Conservation (phyloP, 2,329 filamentous ascomycete species). For the Aspergillus melleus region DNA sequence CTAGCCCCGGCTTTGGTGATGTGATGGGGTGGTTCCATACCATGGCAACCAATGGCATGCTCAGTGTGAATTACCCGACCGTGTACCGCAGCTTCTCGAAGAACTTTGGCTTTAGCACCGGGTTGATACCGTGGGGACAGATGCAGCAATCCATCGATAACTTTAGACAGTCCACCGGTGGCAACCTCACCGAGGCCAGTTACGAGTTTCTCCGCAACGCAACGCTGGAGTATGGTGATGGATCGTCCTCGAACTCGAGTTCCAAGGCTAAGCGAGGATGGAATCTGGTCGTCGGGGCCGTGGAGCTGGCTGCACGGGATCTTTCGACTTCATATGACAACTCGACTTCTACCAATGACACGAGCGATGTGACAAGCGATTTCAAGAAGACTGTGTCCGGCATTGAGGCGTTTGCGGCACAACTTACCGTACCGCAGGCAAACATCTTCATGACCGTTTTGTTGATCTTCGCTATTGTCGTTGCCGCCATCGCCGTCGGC, state of each 20-base stretch:
- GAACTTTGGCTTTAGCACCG: slow-evolving; percentile 91
- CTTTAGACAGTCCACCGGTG: slow-evolving; percentile 78
- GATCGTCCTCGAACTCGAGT: slow-evolving; percentile 52
- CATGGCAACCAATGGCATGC: slow-evolving; percentile 94
- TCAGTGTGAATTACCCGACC: slow-evolving; percentile 82
- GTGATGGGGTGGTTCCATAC: slow-evolving; percentile 89
- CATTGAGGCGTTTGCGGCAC: slow-evolving; percentile 79
- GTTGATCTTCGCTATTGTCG: slow-evolving; percentile 80
- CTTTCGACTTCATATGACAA: slow-evolving; percentile 44
- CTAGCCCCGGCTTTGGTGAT: slow-evolving; percentile 82
- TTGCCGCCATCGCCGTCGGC: slow-evolving; percentile 78
- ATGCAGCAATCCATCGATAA: slow-evolving; percentile 81
- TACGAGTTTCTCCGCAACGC: slow-evolving; percentile 72
- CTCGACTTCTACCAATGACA: slow-evolving; percentile 26
- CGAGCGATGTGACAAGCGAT: slow-evolving; percentile 35
- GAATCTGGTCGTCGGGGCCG: slow-evolving; percentile 42
- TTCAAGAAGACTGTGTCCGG: slow-evolving; percentile 64
- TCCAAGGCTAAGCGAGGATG: slow-evolving; percentile 58
- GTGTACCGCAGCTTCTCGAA: slow-evolving; percentile 87
- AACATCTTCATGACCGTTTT: slow-evolving; percentile 97
- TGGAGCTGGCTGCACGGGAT: slow-evolving; percentile 56
- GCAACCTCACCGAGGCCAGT: slow-evolving; percentile 79
- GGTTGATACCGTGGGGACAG: slow-evolving; percentile 76
- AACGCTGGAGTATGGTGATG: slow-evolving; percentile 70
- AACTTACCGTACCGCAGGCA: slow-evolving; percentile 78